Conservation (phyloP, 345 rosid genomes). For the Moringa oleifera region DNA sequence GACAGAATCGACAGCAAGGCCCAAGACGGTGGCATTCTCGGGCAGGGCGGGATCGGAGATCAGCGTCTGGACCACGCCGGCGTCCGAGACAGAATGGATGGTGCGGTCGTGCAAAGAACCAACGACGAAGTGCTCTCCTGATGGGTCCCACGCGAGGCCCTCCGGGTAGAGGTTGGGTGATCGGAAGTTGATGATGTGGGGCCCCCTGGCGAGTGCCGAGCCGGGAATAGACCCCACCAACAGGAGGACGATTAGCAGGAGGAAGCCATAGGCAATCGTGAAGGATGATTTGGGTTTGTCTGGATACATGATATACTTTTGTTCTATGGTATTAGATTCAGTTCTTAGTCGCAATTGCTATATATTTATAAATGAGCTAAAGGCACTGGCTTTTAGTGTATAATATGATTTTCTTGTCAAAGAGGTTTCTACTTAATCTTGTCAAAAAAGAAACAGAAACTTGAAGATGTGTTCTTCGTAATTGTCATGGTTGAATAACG, state of each 20-base stretch:
- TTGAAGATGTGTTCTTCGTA: too few relatives aligned
- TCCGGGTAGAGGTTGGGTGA: slow-evolving; percentile 73
- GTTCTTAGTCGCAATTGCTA: too few relatives aligned
- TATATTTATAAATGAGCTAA: too few relatives aligned
- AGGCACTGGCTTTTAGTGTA: too few relatives aligned
- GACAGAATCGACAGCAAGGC: slow-evolving; percentile 52
- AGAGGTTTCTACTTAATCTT: background rate
- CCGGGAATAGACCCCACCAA: background rate
- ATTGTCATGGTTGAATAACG: too few relatives aligned
- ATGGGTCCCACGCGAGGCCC: slow-evolving; percentile 63
- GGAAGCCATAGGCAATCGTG: slow-evolving; percentile 9
- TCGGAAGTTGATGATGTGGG: slow-evolving; percentile 63
- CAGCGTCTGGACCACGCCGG: slow-evolving; percentile 56
- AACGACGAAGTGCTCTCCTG: slow-evolving; percentile 70
- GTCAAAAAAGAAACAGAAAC: too few relatives aligned
- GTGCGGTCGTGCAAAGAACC: slow-evolving; percentile 63
- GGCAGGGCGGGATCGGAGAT: slow-evolving; percentile 60
- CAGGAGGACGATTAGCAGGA: slow-evolving; percentile 1
- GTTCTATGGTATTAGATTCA: background rate
- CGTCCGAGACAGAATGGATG: slow-evolving; percentile 70
- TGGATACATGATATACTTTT: slow-evolving; percentile 16
- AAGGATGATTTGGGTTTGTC: slow-evolving; percentile 8
- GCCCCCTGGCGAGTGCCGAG: slow-evolving; percentile 23
- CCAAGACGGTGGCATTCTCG: slow-evolving; percentile 46
- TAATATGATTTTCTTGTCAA: slow-evolving; percentile 11